A percentile compares a stretch with the other conserved stretches of the same genome.
These are phyloP conservation scores for Pseudophaeomoniella oleicola DNA, from an alignment of 2,329 filamentous ascomycete genomes.

Conservation along the genomic window DNA sequence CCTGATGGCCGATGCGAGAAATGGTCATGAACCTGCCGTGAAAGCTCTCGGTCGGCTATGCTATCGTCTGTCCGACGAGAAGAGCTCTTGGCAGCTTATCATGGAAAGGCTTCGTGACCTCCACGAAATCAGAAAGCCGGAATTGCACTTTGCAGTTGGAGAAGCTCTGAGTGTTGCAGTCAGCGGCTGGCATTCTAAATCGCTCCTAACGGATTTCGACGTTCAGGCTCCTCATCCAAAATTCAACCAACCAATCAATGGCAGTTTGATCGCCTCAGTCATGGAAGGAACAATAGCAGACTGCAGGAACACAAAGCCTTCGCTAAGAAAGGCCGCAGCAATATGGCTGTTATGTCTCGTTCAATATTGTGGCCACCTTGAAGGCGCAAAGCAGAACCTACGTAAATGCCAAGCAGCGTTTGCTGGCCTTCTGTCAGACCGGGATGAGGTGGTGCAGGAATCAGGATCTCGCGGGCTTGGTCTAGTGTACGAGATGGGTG, in stretches of 20 bases:
- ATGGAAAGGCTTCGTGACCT: conserved; percentile 57
- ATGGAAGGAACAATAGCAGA: conserved; percentile 62
- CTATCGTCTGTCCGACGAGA: conserved; percentile 35
- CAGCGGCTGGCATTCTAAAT: conserved; percentile 70
- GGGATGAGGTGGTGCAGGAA: conserved; percentile 91
- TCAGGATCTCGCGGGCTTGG: conserved; percentile 80
- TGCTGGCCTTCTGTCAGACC: conserved; percentile 69
- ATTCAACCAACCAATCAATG: conserved; percentile 36
- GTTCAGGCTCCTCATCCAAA: conserved; percentile 43
- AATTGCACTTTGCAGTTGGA: conserved; percentile 81
- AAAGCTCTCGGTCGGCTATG: conserved; percentile 58
- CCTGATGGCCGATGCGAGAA: conserved; percentile 55
- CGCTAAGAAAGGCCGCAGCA: conserved; percentile 76
- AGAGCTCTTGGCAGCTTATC: conserved; percentile 31
- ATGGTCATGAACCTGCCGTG: conserved; percentile 70
- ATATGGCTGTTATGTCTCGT: conserved; percentile 91
- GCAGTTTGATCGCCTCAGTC: not conserved
- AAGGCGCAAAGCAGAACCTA: conserved; percentile 54
- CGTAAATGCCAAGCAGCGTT: conserved; percentile 75
- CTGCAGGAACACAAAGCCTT: conserved; percentile 74
- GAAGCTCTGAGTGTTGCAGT: conserved; percentile 71
- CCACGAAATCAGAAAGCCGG: conserved; percentile 71
- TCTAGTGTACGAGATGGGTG: conserved; percentile 88
- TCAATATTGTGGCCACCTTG: conserved; percentile 68
- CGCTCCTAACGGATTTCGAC: conserved; percentile 60